Evolutionary conservation across 1,139 yeast species (phyloP).

Genomic region (Insectozyma bohioensis): DNA sequence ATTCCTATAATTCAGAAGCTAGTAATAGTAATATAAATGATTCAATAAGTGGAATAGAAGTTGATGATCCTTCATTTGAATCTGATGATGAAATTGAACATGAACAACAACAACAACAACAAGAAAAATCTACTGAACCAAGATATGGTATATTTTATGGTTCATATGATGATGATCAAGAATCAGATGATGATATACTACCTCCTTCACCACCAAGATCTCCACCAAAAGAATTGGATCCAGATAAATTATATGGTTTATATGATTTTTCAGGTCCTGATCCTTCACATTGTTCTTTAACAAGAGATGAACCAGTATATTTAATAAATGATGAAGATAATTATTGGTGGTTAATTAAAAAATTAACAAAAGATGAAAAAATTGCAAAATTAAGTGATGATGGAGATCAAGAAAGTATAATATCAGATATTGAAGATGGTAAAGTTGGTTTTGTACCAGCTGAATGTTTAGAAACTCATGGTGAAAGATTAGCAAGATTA

Average conservation of each 20-base stretch:
- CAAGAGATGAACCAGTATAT: constrained; percentile 79
- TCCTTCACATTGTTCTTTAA: constrained; percentile 83
- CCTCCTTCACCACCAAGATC: constrained; percentile 72
- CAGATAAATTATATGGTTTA: constrained; percentile 80
- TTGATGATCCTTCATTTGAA: constrained; percentile 8
- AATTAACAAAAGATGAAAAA: constrained; percentile 48
- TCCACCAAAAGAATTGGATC: constrained; percentile 82
- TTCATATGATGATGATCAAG: constrained; percentile 17
- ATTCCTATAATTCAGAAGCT: constrained; percentile 2
- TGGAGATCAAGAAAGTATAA: constrained; percentile 8
- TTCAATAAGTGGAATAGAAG: constrained; percentile 6
- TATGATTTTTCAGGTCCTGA: constrained; percentile 91
- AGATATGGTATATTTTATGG: constrained; percentile 12
- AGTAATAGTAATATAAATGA: constrained; percentile 1
- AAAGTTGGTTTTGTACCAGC: constrained; percentile 95
- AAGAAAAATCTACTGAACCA: constrained; percentile 1
- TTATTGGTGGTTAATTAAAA: constrained; percentile 94
- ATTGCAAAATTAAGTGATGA: constrained; percentile 11
- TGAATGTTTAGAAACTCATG: constrained; percentile 88
- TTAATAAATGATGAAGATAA: constrained; percentile 85
- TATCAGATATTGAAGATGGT: constrained; percentile 50
- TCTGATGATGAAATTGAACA: constrained; percentile 2
- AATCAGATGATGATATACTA: constrained; percentile 21
- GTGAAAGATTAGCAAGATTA: constrained; percentile 85
- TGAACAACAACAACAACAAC: not conserved